A percentile compares a stretch with the other conserved stretches of the same genome.
Evolutionary conservation across 2,329 filamentous ascomycete species (phyloP).

Genomic region (Neocatenulostroma microsporum): DNA sequence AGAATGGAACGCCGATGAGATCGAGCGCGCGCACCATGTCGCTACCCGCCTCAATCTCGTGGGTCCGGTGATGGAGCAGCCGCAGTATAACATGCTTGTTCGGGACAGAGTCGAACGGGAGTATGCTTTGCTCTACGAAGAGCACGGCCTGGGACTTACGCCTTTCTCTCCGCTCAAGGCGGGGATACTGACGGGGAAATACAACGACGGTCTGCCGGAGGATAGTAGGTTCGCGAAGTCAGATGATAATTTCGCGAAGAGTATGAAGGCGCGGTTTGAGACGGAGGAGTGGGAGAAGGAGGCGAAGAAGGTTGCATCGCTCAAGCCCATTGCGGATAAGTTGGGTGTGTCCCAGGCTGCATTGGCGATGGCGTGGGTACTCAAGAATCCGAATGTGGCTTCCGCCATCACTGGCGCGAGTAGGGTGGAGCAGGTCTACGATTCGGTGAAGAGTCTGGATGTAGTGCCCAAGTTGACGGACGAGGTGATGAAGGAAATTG

Average conservation of each 20-base stretch:
- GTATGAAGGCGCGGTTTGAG: slow-evolving; percentile 49
- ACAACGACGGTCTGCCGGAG: slow-evolving; percentile 55
- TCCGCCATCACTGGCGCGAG: slow-evolving; percentile 27
- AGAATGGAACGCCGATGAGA: slow-evolving; percentile 60
- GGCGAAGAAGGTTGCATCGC: slow-evolving; percentile 43
- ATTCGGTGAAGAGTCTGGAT: slow-evolving; percentile 38
- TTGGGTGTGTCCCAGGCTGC: slow-evolving; percentile 50
- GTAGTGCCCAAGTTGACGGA: slow-evolving; percentile 37
- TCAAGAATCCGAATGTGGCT: slow-evolving; percentile 27
- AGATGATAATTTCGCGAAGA: slow-evolving; percentile 47
- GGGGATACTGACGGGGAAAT: slow-evolving; percentile 60
- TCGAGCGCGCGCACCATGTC: slow-evolving; percentile 54
- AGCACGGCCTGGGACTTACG: slow-evolving; percentile 54
- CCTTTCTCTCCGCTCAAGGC: slow-evolving; percentile 54
- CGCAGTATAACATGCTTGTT: slow-evolving; percentile 56
- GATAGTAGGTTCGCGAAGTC: slow-evolving; percentile 24
- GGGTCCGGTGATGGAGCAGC: slow-evolving; percentile 60
- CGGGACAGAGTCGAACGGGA: slow-evolving; percentile 58
- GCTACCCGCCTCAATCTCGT: slow-evolving; percentile 55
- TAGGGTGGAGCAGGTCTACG: slow-evolving; percentile 34
- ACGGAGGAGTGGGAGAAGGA: slow-evolving; percentile 10
- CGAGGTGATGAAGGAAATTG: slow-evolving; percentile 39
- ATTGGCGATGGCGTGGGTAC: slow-evolving; percentile 31
- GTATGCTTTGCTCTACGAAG: slow-evolving; percentile 52
- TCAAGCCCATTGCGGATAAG: slow-evolving; percentile 53